phyloP scores from a whole-genome alignment of 2,329 filamentous ascomycete genomes.

The Claviceps sp. region DNA sequence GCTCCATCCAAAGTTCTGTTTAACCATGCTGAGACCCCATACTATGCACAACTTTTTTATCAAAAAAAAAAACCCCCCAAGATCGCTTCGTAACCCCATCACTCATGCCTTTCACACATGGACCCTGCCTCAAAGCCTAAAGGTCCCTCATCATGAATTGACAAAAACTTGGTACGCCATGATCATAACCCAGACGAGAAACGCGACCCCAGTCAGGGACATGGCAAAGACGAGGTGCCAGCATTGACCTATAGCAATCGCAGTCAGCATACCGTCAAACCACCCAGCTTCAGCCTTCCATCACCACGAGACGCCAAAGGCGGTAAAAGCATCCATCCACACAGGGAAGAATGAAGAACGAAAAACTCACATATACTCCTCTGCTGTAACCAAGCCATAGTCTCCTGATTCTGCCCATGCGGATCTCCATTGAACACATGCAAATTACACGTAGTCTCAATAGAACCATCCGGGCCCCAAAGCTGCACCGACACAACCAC shows the following conservation, averaged over 20 bases:
- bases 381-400: slow-evolving; percentile 52
- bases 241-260: slow-evolving; percentile 33
- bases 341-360: background rate
- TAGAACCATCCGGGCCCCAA: slow-evolving; percentile 44
- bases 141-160: slow-evolving; percentile 16
- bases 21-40: background rate
- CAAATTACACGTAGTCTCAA: slow-evolving; percentile 46
- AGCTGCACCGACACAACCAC: slow-evolving; percentile 49
- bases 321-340: background rate
- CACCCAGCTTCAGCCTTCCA: no score
- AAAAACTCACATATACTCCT: slow-evolving; percentile 44
- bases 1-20: background rate
- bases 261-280: slow-evolving; percentile 5
- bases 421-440: slow-evolving; percentile 40
- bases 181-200: slow-evolving; percentile 55
- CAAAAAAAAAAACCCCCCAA: background rate
- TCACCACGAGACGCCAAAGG: background rate
- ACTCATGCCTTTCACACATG: background rate
- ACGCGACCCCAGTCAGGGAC: slow-evolving; percentile 43
- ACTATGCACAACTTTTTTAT: background rate
- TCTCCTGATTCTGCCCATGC: slow-evolving; percentile 36
- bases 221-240: slow-evolving; percentile 56
- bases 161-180: slow-evolving; percentile 54
- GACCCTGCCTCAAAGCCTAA: no score
- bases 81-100: background rate